Conservation (phyloP, 352 stramenopile genomes). For the Pythium vanterpoolii region DNA sequence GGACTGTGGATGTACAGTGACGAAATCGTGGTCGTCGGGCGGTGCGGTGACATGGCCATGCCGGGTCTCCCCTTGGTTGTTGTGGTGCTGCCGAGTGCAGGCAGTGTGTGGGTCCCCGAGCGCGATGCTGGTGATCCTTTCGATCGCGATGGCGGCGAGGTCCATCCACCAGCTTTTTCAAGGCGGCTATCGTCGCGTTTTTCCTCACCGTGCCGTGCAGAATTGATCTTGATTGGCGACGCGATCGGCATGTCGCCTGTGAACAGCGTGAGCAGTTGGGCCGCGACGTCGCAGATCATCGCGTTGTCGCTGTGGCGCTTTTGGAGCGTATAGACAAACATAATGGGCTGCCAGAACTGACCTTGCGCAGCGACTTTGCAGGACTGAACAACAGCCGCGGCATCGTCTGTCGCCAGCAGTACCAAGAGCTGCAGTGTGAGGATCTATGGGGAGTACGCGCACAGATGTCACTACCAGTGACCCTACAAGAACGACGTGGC, state of each 20-base stretch:
- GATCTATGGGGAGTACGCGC: conserved; percentile 27
- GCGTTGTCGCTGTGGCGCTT: conserved; percentile 61
- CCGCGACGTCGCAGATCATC: conserved; percentile 37
- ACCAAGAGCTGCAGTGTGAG: conserved; percentile 54
- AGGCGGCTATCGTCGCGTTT: too few relatives aligned
- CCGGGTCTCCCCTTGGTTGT: conserved; percentile 2
- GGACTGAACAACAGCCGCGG: conserved; percentile 39
- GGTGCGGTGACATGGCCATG: conserved; percentile 38
- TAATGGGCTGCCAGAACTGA: conserved; percentile 70
- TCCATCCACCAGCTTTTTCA: background rate
- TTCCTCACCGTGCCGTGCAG: conserved; percentile 2
- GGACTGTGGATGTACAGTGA: conserved; percentile 42
- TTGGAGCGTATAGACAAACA: conserved; percentile 75
- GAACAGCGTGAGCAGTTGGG: conserved; percentile 43
- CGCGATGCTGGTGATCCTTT: conserved; percentile 2
- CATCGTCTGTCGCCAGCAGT: conserved; percentile 49
- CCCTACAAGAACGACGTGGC: background rate
- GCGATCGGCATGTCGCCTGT: conserved; percentile 51
- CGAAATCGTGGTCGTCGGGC: conserved; percentile 60
- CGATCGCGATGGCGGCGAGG: background rate
- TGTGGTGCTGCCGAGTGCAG: conserved; percentile 26
- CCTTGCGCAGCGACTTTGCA: conserved; percentile 66
- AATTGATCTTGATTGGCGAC: conserved; percentile 45
- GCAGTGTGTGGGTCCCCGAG: conserved; percentile 33
- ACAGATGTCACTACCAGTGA: too few relatives aligned